Base-by-base conservation (phyloP, 768 basidiomycete genomes). In the Pleurotus eryngii region DNA sequence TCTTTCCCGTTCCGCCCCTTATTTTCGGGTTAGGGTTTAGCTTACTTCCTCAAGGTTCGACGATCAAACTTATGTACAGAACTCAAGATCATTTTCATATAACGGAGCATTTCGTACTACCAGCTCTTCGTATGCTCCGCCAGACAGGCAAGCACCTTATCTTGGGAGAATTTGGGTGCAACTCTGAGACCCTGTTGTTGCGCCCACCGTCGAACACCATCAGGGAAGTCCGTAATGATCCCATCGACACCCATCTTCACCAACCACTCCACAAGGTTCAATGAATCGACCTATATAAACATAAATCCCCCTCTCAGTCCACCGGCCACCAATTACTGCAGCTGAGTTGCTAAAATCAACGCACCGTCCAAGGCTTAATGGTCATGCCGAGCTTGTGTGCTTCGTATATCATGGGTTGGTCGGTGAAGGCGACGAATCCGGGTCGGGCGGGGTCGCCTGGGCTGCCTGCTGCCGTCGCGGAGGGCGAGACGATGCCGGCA, bases 201-300 rank as follows among this genome's bases (percentile, higher is more conserved):
- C 6, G 81, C 76, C 67, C 82, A 77, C 49, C 84, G 72, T 39
- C 86, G 81, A 47, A 90, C 70, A 20, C 79, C 70, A 45, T 74
- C 70, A 3, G 90, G 87, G 66, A 84, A 89, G 65, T 92, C 90
- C 4, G 89, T 84, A 63, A 92, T 92, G 56, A 92, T 81, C 0
- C 89, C 90, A 67, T 92, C 90, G 0, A 83, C 84, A 3, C 82
- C 81, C 74, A 78, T 80, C 14, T 76, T 75, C 35, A 85, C 55
- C 42, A 92, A 65, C 60, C 84, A 76, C n/a, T 87, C 82, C 2
- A 81, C 79, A 38, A 83, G 72, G 62, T 81, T 84, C 57, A 88
- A 71, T 17, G 76, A 72, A 65, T 91, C 83, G 58, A 87, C 78
- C 87, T 89, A 64, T 5, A 58, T 8, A 35, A 11, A 35, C 27